Evolutionary conservation across 2,329 filamentous ascomycete species (phyloP).

Genomic region (Hypoxylon rubiginosum): DNA sequence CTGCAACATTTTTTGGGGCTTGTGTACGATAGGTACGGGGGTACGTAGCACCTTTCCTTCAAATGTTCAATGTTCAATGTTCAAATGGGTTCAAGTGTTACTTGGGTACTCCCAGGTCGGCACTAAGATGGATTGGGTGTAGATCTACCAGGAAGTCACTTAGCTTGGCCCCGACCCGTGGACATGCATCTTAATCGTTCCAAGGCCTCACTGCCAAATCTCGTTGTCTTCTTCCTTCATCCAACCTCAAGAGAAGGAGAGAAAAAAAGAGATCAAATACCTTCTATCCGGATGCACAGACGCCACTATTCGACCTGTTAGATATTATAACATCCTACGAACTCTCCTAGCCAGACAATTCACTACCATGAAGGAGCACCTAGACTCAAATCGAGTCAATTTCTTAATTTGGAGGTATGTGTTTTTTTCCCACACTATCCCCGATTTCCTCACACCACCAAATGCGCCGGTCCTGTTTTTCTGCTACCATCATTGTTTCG

Average conservation of each 20-base stretch:
- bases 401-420: slow-evolving; percentile 79
- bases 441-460: slow-evolving; percentile 39
- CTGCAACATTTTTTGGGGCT: slow-evolving; percentile 33
- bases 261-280: slow-evolving; percentile 31
- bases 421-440: slow-evolving; percentile 46
- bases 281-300: slow-evolving; percentile 19
- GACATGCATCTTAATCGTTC: slow-evolving; percentile 44
- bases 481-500: slow-evolving; percentile 9
- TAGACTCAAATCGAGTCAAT: slow-evolving; percentile 77
- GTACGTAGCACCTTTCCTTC: not conserved
- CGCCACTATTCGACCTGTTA: slow-evolving; percentile 14
- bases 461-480: slow-evolving; percentile 20
- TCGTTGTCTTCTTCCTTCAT: slow-evolving; percentile 42
- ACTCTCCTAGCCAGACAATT: slow-evolving; percentile 10
- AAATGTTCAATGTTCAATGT: not conserved
- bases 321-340: slow-evolving; percentile 5
- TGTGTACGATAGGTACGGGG: not conserved
- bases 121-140: slow-evolving; percentile 38
- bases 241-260: slow-evolving; percentile 33
- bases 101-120: slow-evolving; percentile 18
- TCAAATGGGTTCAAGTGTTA: not conserved
- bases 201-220: slow-evolving; percentile 43
- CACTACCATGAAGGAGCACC: slow-evolving; percentile 69
- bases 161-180: slow-evolving; percentile 43
- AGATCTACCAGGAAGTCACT: slow-evolving; percentile 37